Evolutionary conservation across 2,329 filamentous ascomycete genomes (phyloP).

Genomic region (Sporothrix mexicana): DNA sequence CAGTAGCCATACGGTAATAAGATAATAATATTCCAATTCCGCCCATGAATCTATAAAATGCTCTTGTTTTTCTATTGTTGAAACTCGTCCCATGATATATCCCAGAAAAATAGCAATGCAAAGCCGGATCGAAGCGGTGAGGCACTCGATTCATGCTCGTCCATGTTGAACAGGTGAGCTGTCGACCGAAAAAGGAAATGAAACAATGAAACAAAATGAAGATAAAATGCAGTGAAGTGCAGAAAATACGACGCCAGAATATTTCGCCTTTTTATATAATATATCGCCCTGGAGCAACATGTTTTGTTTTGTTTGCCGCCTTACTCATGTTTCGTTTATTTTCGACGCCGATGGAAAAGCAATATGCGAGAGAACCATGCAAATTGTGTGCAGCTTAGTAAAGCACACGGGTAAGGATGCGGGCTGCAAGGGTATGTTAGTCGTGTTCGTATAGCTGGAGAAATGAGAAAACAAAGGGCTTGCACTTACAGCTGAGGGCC

Average conservation of each 20-base stretch:
- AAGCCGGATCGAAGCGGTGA: constrained; percentile 14
- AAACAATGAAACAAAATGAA: constrained; percentile 25
- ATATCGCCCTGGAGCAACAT: constrained; percentile 24
- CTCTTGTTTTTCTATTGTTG: constrained; percentile 26
- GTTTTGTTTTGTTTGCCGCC: constrained; percentile 16
- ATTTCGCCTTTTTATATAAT: constrained; percentile 25
- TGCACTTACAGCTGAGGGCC: constrained; percentile 72
- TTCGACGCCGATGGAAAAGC: constrained; percentile 20
- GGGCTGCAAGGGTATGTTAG: constrained; percentile 43
- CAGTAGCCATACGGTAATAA: not conserved
- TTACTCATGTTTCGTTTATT: constrained; percentile 16
- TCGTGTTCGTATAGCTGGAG: not conserved
- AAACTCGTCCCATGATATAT: constrained; percentile 27
- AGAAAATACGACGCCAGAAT: constrained; percentile 23
- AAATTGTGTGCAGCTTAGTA: constrained; percentile 45
- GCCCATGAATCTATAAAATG: constrained; percentile 8
- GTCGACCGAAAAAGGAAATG: constrained; percentile 27
- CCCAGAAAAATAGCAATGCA: constrained; percentile 7
- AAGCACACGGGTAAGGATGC: constrained; percentile 55
- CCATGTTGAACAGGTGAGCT: constrained; percentile 39
- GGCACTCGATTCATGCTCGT: constrained; percentile 27
- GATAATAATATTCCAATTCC: constrained; percentile 15
- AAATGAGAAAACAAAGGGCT: not conserved
- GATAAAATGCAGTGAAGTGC: constrained; percentile 25
- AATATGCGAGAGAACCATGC: not conserved